Percentiles rank a stretch among this genome's conserved stretches.
Evolutionary conservation across 139 green algal species (phyloP).

Genomic region (Deuterostichococcus epilithicus): DNA sequence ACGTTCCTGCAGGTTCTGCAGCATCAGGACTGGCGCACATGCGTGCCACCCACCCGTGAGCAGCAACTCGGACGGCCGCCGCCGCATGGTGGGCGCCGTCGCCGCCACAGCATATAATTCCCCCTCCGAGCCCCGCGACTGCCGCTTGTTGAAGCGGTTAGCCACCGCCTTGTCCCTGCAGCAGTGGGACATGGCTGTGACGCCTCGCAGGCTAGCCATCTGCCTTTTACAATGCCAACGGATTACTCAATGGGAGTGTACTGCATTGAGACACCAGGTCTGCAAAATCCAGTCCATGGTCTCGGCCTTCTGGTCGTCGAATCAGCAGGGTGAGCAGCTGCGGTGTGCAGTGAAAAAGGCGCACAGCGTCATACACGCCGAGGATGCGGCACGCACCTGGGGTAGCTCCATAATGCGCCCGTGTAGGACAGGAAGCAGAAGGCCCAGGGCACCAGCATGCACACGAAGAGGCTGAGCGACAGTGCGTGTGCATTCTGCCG

Average conservation of each 20-base stretch:
- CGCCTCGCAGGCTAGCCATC: no score
- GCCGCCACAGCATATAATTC: neutral
- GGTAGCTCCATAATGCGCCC: constrained; percentile 22
- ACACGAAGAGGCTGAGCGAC: constrained; percentile 52
- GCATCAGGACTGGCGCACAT: neutral
- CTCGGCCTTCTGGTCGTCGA: no score
- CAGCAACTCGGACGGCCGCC: neutral
- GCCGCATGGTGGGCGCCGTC: neutral
- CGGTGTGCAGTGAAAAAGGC: no score
- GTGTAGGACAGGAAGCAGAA: constrained; percentile 62
- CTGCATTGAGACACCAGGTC: no score
- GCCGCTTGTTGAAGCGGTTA: neutral
- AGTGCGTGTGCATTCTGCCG: constrained; percentile 44
- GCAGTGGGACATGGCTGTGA: no score
- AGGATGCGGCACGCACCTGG: no score
- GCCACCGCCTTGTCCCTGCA: neutral
- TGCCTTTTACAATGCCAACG: no score
- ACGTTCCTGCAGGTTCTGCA: no score
- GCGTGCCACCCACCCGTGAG: neutral
- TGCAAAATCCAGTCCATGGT: no score
- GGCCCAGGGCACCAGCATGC: constrained; percentile 55
- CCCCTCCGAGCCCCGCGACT: neutral
- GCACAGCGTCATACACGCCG: no score
- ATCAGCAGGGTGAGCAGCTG: no score
- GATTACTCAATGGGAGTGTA: no score